Base-by-base conservation (phyloP, 1,139 yeast genomes). In the Blastobotrys aristatus region DNA sequence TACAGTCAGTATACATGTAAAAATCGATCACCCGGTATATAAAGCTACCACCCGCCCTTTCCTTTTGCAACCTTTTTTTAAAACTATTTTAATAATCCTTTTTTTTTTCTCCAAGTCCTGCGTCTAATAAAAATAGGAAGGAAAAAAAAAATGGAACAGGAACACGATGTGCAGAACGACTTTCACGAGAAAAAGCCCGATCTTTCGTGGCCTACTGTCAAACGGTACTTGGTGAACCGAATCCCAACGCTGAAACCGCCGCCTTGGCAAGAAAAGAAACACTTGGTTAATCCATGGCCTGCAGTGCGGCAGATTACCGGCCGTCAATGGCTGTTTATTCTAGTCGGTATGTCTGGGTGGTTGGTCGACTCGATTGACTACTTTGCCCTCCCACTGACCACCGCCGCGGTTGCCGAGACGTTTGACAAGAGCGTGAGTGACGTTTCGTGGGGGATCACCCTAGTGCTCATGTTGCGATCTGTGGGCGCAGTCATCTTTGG, bases 331-430 rank as follows among this genome's bases (percentile, higher is more conserved):
- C 70, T 76, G 47, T 79, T 81, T 63, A 81, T 83, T 59, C 51
- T 71, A 26, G 71, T 81, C 40, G 89, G 88, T 2, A 80, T 81
- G 57, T 61, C 73, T 52, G 87, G 84, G 27, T 85, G 94, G 94
- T 74, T 88, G 3, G 75, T 86, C 76, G 94, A 84, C 63, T 84
- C 94, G 2, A 74, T 84, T 64, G 94, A 84, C 65, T 85, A 82
- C 65, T 85, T 84, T 63, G 73, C 83, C 27, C 84, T 83, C 11
- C 77, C 86, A 5, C 71, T 82, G 39, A 76, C 82, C 52, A 82
- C 82, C 17, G 55, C 79, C 1, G 68, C 65, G 8, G 72, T 84
- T 46, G 87, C 92, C 4, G 56, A 61, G 29, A 70, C 77, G 32
- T 74, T 84, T 49, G 70, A 70, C 50, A 73, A 70, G 27, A 56